Conservation (phyloP, 208 protist genomes). For the Zelonia costaricensis region DNA sequence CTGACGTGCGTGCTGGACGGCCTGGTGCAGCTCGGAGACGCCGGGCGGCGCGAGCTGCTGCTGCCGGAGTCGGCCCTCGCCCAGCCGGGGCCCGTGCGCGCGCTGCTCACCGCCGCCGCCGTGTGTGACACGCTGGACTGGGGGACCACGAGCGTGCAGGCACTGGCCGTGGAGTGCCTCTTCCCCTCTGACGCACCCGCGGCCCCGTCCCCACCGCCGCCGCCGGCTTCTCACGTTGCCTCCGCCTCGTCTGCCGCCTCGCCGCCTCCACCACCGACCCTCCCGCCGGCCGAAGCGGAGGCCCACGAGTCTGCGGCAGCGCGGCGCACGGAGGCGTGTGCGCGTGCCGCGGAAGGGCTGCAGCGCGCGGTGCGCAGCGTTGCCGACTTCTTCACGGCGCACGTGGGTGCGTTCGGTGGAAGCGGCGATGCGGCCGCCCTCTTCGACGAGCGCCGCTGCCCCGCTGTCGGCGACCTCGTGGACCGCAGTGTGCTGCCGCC, state of each 20-base stretch:
- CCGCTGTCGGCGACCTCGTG: slow-evolving; percentile 31
- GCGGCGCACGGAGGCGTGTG: not conserved
- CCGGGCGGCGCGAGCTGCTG: slow-evolving; percentile 14
- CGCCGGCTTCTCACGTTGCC: too few species aligned
- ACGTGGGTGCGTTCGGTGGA: too few species aligned
- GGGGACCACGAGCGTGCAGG: slow-evolving; percentile 8
- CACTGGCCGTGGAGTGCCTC: slow-evolving; percentile 14
- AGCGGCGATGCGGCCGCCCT: not conserved
- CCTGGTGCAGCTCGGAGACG: slow-evolving; percentile 2
- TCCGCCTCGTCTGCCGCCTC: not conserved
- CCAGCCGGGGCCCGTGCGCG: slow-evolving; percentile 5
- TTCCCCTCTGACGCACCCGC: slow-evolving; percentile 4
- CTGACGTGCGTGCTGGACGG: slow-evolving; percentile 18
- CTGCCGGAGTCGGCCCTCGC: slow-evolving; percentile 10
- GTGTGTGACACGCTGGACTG: slow-evolving; percentile 16
- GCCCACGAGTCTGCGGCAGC: too few species aligned
- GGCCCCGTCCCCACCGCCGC: not conserved
- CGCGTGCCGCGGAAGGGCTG: not conserved
- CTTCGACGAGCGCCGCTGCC: slow-evolving; percentile 46
- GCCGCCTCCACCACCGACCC: not conserved
- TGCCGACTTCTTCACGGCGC: slow-evolving; percentile 34
- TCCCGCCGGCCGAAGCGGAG: too few species aligned
- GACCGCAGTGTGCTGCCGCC: slow-evolving; percentile 33
- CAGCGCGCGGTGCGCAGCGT: slow-evolving; percentile 1
- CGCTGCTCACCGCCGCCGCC: not conserved